Percentiles rank a stretch among this genome's conserved stretches.
phyloP scores from a whole-genome alignment of 129 eudicot genomes.

The Arctium lappa region DNA sequence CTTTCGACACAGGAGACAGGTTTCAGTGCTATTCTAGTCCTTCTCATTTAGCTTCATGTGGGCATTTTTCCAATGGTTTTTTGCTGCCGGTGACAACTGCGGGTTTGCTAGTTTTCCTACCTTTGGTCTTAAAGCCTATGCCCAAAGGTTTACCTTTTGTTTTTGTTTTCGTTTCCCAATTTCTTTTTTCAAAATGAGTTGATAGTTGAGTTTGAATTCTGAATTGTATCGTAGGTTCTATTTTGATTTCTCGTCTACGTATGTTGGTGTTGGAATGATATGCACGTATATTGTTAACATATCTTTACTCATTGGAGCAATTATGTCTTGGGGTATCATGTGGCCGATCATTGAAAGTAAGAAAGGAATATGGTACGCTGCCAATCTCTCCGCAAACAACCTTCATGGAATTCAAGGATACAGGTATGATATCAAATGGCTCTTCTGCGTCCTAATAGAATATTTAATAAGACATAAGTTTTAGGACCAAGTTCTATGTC shows the following conservation, averaged over 20 bases:
- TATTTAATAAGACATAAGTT: no score
- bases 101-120: conserved; percentile 50
- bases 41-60: conserved; percentile 57
- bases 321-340: conserved; percentile 63
- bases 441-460: no score
- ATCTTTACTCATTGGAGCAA: conserved; percentile 59
- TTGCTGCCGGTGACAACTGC: conserved; percentile 46
- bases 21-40: conserved; percentile 28
- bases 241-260: conserved; percentile 50
- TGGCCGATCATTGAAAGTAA: conserved; percentile 57
- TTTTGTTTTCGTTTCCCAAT: background rate
- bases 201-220: background rate
- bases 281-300: conserved; percentile 57
- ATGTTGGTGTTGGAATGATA: conserved; percentile 66
- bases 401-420: conserved; percentile 69
- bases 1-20: conserved; percentile 42
- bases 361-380: conserved; percentile 54
- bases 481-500: no score
- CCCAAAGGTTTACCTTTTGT: conserved; percentile 27
- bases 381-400: conserved; percentile 35
- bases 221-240: conserved; percentile 38
- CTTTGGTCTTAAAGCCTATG: conserved; percentile 48
- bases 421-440: conserved; percentile 27
- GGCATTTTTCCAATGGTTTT: conserved; percentile 65
- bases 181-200: background rate